Evolutionary conservation across 139 green algal genomes (phyloP), one percentile per base, ranked within the genome.

Genomic region (Chlorella ohadii): DNA sequence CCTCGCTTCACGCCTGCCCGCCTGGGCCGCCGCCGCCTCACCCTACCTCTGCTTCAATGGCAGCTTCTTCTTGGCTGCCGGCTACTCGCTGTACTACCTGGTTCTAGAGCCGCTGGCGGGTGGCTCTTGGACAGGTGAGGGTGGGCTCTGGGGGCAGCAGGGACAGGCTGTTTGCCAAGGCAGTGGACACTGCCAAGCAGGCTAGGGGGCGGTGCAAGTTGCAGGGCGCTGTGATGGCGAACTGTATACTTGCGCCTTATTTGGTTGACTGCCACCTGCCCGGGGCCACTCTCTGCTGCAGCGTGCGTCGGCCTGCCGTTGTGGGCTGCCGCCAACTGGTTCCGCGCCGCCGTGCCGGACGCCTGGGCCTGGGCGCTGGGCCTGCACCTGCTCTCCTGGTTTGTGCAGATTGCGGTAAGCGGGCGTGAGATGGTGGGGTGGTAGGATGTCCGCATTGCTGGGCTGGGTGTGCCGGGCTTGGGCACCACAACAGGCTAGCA

Each of bases 91-190:
- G 34, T 95, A 93, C 88, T 98, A 96, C 86, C 33, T 93, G 19
- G 9, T 55, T 2, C 88, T 98, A 39, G 94, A 96, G 65, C 79
- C 84, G 0, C 70, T 94, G 56, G 95, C 95, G n/a, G 95, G 95
- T 4, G 57, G 90, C 19, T 87, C 84, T n/a, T 98, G 95, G 95
- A 34, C 83, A 17, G 31, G 91, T 3, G 77, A 22, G 61, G 27
- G 1, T 11, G 19, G 23, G n/a, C n/a, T n/a, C n/a, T n/a, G n/a
- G n/a, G n/a, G n/a, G n/a, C n/a, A n/a, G n/a, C n/a, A n/a, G n/a
- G n/a, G n/a, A n/a, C n/a, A n/a, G n/a, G n/a, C n/a, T n/a, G n/a
- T n/a, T n/a, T n/a, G n/a, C n/a, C n/a, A n/a, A n/a, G n/a, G n/a
- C n/a, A n/a, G n/a, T n/a, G n/a, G n/a, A n/a, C n/a, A n/a, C n/a